A percentile compares a stretch with the other conserved stretches of the same genome.
phyloP scores from a whole-genome alignment of 345 rosid species.

The Punica granatum region DNA sequence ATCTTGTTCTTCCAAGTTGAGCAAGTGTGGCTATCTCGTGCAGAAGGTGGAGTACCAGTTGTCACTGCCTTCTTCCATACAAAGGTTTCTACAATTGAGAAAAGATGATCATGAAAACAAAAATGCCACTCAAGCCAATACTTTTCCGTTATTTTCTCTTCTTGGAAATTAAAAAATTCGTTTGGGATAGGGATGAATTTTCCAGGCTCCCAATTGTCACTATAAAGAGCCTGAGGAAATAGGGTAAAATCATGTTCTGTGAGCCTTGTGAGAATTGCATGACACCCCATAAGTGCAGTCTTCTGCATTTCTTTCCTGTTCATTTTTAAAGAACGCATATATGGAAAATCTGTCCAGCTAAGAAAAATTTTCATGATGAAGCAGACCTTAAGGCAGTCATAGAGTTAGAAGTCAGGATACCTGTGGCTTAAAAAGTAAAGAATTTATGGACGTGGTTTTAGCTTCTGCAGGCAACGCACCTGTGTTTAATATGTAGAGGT shows the following conservation, averaged over 20 bases:
- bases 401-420: not conserved
- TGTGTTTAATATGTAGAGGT: slow-evolving; percentile 80
- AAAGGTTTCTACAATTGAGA: slow-evolving; percentile 61
- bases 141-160: not conserved
- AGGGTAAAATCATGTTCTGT: not conserved
- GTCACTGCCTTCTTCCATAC: slow-evolving; percentile 80
- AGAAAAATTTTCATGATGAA: not conserved
- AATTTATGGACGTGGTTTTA: not conserved
- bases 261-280: not conserved
- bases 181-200: not conserved
- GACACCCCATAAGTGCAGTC: not conserved
- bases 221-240: not conserved
- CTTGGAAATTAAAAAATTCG: not conserved
- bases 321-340: not conserved
- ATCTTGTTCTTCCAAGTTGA: slow-evolving; percentile 89
- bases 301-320: not conserved
- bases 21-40: slow-evolving; percentile 94
- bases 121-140: not conserved
- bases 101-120: not conserved
- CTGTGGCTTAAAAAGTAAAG: not conserved
- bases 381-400: not conserved
- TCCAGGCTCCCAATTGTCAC: not conserved
- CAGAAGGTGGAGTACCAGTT: slow-evolving; percentile 80
- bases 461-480: slow-evolving; percentile 29
- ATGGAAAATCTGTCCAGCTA: not conserved